A percentile compares a stretch with the other conserved stretches of the same genome.
Conservation (phyloP, 2,329 filamentous ascomycete species). For the Albifimbria verrucaria region DNA sequence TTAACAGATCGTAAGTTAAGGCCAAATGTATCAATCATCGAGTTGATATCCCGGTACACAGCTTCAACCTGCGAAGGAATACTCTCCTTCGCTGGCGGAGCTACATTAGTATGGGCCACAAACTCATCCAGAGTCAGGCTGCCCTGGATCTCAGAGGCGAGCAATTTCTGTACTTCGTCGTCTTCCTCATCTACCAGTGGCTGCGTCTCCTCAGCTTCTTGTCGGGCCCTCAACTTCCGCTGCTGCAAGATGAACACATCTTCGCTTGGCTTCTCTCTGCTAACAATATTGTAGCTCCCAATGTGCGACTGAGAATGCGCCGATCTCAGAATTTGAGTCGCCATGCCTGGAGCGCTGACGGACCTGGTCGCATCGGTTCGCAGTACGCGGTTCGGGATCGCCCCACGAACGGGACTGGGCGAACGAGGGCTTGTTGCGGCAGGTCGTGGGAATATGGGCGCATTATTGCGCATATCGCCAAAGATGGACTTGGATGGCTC, state of each 20-base stretch:
- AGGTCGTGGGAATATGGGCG: constrained; percentile 53
- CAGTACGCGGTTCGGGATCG: constrained; percentile 48
- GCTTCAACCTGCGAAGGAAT: constrained; percentile 62
- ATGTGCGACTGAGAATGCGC: constrained; percentile 34
- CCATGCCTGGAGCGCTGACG: constrained; percentile 58
- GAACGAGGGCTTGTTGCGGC: constrained; percentile 62
- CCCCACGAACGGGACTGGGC: constrained; percentile 65
- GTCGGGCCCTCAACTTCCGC: constrained; percentile 48
- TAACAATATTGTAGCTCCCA: constrained; percentile 31
- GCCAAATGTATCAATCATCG: constrained; percentile 91
- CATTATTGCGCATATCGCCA: constrained; percentile 49
- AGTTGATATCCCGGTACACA: constrained; percentile 78
- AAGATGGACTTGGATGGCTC: constrained; percentile 46
- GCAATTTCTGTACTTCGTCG: constrained; percentile 60
- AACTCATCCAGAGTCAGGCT: constrained; percentile 65
- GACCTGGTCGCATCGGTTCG: constrained; percentile 52
- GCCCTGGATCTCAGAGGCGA: constrained; percentile 59
- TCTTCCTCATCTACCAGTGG: constrained; percentile 66
- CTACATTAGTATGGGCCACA: constrained; percentile 57
- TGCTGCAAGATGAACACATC: constrained; percentile 49
- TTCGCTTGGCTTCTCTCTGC: constrained; percentile 27
- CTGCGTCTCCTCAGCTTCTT: constrained; percentile 54
- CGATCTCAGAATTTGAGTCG: constrained; percentile 48
- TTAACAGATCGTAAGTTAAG: constrained; percentile 72
- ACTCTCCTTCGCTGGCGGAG: constrained; percentile 50